Evolutionary conservation across 306 rosid species (phyloP), one percentile per base, ranked within the genome.

Genomic region (Cucumis cinereus): DNA sequence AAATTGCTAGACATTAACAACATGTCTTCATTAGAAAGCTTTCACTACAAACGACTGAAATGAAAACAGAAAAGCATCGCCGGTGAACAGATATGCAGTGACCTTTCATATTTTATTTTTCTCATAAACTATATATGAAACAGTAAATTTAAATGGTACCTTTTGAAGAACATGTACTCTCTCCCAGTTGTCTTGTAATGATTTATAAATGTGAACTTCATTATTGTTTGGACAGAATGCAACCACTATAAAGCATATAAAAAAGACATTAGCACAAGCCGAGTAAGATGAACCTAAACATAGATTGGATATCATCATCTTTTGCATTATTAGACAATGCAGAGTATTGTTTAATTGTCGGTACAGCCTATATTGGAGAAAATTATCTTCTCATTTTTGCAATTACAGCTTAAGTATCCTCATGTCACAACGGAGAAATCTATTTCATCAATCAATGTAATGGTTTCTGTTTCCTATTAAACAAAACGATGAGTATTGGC

Each of bases 111-210:
- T 41, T 43, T 45, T 66, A 15, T 16, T 50, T 50, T 50, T 16
- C 55, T 66, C 73, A 38, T n/a, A 66, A n/a, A 38, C 19, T 38
- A 66, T 2, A 69, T 35, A 63, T 4, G 26, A 23, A 70, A 47
- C 14, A 70, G 13, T 23, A 24, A 24, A 70, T 6, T 47, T 9
- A 70, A 70, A 69, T 52, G 23, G 79, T 80, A 90, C 99, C 99
- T 95, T 95, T 79, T 92, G 93, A 82, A 95, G 99, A 87, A 87
- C 92, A 83, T 95, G 84, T 73, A 95, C 71, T 86, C 88, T 89
- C 79, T 95, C 99, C 98, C 99, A 92, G 84, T 92, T 95, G 84
- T 90, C 97, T 83, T 92, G 96, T 71, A 83, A 74, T 78, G 86
- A 58, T 68, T 82, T 87, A 81, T 89, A 89, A 83, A 95, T 95